Conservation (phyloP, 495 filamentous ascomycete species). For the Polyplosphaeria fusca region DNA sequence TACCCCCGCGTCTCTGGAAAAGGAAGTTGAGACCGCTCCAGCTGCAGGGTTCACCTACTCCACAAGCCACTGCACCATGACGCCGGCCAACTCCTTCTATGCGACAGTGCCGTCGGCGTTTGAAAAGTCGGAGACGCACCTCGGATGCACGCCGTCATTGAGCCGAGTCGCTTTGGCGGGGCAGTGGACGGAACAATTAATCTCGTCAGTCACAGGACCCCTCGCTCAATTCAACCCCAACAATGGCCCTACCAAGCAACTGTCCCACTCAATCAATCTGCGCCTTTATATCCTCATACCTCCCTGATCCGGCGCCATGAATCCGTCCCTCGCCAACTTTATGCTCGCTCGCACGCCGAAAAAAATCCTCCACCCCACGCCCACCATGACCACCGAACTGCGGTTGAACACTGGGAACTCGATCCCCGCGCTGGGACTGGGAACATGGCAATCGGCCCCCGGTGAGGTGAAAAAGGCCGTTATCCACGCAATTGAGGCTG, state of each 20-base stretch:
- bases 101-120: no score
- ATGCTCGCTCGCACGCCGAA: slow-evolving; percentile 38
- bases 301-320: slow-evolving; percentile 26
- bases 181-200: slow-evolving; percentile 13
- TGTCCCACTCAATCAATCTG: not conserved
- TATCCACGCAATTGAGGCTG: slow-evolving; percentile 38
- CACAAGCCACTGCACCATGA: no score
- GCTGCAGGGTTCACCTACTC: no score
- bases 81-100: no score
- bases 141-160: no score
- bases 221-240: not conserved
- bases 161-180: no score
- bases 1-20: no score
- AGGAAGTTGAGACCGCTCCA: no score
- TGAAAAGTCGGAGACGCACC: no score
- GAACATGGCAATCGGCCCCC: slow-evolving; percentile 67
- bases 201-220: slow-evolving; percentile 5
- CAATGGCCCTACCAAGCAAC: not conserved
- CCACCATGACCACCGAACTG: slow-evolving; percentile 47
- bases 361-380: slow-evolving; percentile 34
- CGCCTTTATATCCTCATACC: slow-evolving; percentile 2
- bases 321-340: slow-evolving; percentile 37
- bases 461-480: slow-evolving; percentile 53
- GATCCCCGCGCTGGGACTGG: slow-evolving; percentile 74
- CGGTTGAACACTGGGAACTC: slow-evolving; percentile 73